Percentiles rank a stretch among this genome's conserved stretches.
Conservation (phyloP, 352 stramenopile species). For the Phytophthora boehmeriae region DNA sequence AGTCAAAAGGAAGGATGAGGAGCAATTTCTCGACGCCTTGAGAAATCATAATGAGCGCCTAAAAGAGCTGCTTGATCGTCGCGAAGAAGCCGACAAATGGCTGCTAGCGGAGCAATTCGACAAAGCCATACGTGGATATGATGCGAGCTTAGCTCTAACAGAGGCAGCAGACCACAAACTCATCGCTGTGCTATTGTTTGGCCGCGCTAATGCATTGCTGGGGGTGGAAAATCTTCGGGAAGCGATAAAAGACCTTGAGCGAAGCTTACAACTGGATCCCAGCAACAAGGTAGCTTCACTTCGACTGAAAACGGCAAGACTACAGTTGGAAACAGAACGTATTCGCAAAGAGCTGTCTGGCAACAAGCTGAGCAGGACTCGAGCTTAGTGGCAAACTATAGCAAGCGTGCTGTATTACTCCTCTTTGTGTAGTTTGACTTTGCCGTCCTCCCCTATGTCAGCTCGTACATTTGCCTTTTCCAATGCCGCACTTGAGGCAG, state of each 20-base stretch:
- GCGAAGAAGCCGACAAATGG: conserved; percentile 27
- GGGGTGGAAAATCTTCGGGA: conserved; percentile 14
- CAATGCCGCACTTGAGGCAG: conserved; percentile 24
- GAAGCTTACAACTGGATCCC: conserved; percentile 23
- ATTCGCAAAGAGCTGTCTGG: conserved; percentile 20
- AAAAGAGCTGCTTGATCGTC: conserved; percentile 15
- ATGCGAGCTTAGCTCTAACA: conserved; percentile 26
- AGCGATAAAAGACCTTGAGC: conserved; percentile 24
- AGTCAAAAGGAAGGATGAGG: background rate
- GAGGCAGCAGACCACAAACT: conserved; percentile 15
- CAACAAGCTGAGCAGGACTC: background rate
- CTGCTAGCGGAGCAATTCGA: conserved; percentile 12
- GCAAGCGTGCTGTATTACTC: conserved; percentile 2
- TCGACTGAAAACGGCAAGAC: conserved; percentile 24
- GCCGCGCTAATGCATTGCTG: conserved; percentile 23
- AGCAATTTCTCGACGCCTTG: background rate
- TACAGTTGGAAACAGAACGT: conserved; percentile 21
- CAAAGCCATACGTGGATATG: conserved; percentile 24
- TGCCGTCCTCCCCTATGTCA: conserved; percentile 37
- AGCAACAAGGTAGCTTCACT: conserved; percentile 20
- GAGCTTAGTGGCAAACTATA: background rate
- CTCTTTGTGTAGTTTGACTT: conserved; percentile 31
- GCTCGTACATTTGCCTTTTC: conserved; percentile 41
- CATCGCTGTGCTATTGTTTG: conserved; percentile 27
- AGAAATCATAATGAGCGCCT: conserved; percentile 15